A percentile compares a stretch with the other conserved stretches of the same genome.
Conservation (phyloP, 306 rosid species). For the Comarum palustre region DNA sequence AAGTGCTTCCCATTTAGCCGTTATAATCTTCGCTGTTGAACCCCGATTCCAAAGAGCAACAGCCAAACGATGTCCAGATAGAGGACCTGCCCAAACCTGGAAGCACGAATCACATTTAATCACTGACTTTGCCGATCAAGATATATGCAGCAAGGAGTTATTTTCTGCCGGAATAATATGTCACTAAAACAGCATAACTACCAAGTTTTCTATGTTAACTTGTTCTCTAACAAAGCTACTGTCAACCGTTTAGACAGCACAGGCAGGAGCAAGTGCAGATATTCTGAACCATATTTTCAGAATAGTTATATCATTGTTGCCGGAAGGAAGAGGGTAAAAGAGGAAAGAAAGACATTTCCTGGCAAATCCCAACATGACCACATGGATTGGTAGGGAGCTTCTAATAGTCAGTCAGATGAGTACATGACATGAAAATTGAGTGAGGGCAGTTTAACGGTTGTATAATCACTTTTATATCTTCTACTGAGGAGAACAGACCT, state of each 20-base stretch:
- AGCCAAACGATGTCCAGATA: conserved; percentile 55
- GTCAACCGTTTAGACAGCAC: neutral
- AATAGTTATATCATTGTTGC: neutral
- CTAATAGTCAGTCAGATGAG: neutral
- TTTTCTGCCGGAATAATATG: neutral
- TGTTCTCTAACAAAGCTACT: neutral
- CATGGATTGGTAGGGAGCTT: neutral
- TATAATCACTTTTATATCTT: neutral
- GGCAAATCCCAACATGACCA: neutral
- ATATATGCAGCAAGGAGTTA: neutral
- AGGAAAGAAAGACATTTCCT: neutral
- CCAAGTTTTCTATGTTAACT: neutral
- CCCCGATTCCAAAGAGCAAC: conserved; percentile 93
- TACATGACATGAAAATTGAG: neutral
- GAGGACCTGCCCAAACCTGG: conserved; percentile 98
- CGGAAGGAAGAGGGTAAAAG: too few relatives aligned
- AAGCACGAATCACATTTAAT: conserved; percentile 13
- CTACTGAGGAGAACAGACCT: conserved; percentile 47
- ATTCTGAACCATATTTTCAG: neutral
- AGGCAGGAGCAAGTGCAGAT: neutral
- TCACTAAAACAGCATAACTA: neutral
- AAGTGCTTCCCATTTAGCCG: conserved; percentile 59
- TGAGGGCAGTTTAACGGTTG: neutral
- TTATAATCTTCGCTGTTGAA: conserved; percentile 46
- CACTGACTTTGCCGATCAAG: neutral